Conservation (phyloP, 139 green algal species). For the Zygnema cylindricum region DNA sequence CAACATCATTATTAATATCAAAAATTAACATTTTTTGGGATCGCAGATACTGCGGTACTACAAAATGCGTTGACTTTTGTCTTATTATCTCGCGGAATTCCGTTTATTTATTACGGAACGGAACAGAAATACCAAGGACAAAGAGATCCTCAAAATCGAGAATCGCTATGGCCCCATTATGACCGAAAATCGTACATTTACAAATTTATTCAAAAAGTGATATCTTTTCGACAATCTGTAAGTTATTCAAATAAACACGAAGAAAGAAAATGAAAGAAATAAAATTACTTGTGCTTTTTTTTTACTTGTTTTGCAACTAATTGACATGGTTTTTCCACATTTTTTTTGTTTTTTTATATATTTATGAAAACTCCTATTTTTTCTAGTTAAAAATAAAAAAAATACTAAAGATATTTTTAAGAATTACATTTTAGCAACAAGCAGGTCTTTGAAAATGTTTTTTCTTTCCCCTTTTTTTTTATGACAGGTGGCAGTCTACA, state of each 20-base stretch:
- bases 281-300: not conserved
- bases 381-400: too few relatives aligned
- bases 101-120: slow-evolving; percentile 21
- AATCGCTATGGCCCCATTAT: slow-evolving; percentile 18
- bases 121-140: not conserved
- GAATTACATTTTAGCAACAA: too few relatives aligned
- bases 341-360: slow-evolving; percentile 17
- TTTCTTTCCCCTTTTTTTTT: not conserved
- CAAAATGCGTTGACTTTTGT: slow-evolving; percentile 13
- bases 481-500: slow-evolving; percentile 16
- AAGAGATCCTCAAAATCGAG: not conserved
- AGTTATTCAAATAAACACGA: not conserved
- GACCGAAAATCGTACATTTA: not conserved
- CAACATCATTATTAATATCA: too few relatives aligned
- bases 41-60: not conserved
- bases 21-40: too few relatives aligned
- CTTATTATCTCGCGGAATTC: slow-evolving; percentile 1
- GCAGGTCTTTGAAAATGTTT: too few relatives aligned
- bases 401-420: slow-evolving; percentile 18
- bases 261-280: too few relatives aligned
- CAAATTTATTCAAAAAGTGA: not conserved
- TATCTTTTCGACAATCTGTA: not conserved
- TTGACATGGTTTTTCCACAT: not conserved
- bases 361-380: too few relatives aligned
- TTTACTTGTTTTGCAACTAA: not conserved